Percentiles rank a stretch among this genome's conserved stretches.
These are phyloP conservation scores for Echinosphaeria canescens DNA, from an alignment of 2,329 filamentous ascomycete species.

Conservation along the genomic window DNA sequence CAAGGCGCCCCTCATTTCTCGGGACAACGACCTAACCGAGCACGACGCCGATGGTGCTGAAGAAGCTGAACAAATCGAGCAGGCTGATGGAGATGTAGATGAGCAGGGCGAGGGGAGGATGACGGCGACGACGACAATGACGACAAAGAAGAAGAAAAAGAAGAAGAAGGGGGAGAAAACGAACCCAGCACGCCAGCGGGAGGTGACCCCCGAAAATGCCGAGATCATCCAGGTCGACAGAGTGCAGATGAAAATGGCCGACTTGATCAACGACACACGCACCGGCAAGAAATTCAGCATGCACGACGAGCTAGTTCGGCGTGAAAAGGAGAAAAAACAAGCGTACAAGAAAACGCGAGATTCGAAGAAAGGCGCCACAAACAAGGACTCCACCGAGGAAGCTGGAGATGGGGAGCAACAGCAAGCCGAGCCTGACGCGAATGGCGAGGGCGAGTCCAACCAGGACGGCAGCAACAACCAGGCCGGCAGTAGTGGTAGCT, in stretches of 20 bases:
- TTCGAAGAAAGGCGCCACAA: slow-evolving; percentile 16
- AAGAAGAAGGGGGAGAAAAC: slow-evolving; percentile 5
- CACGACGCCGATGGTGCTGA: too few species aligned
- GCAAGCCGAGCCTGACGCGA: too few species aligned
- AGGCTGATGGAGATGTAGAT: slow-evolving; percentile 3
- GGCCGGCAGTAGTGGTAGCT: too few species aligned
- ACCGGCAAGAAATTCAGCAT: slow-evolving; percentile 58
- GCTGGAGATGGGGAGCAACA: slow-evolving; percentile 4
- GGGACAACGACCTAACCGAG: too few species aligned
- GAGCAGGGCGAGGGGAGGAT: slow-evolving; percentile 3
- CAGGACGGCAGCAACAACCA: too few species aligned
- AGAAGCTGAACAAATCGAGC: neutral
- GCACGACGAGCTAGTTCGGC: slow-evolving; percentile 49
- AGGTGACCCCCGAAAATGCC: slow-evolving; percentile 38
- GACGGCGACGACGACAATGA: slow-evolving; percentile 3
- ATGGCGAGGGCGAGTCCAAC: too few species aligned
- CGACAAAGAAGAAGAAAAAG: slow-evolving; percentile 5
- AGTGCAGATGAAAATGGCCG: slow-evolving; percentile 46
- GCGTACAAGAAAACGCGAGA: slow-evolving; percentile 13
- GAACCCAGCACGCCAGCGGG: slow-evolving; percentile 13
- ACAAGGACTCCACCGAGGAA: slow-evolving; percentile 4
- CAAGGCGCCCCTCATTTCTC: too few species aligned
- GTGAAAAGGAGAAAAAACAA: slow-evolving; percentile 26
- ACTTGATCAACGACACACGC: slow-evolving; percentile 45
- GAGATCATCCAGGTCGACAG: slow-evolving; percentile 42